These are phyloP conservation scores for Termitomyces sp. DNA, from an alignment of 1,284 basidiomycete genomes.

Conservation along the genomic window DNA sequence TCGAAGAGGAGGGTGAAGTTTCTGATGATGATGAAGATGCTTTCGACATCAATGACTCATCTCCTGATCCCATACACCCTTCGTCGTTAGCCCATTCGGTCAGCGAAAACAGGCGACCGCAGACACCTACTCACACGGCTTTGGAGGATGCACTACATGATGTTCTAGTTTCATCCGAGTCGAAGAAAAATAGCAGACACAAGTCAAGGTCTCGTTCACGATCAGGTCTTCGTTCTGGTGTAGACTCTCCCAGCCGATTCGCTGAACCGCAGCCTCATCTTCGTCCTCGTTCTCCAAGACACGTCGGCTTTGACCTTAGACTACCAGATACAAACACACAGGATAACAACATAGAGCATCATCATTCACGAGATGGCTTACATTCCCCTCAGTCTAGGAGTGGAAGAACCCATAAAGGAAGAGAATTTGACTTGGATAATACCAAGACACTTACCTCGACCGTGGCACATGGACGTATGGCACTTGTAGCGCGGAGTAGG, in stretches of 20 bases:
- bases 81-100: constrained; percentile 8
- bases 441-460: constrained; percentile 57
- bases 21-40: constrained; percentile 53
- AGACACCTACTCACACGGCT: constrained; percentile 17
- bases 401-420: constrained; percentile 45
- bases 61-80: constrained; percentile 41
- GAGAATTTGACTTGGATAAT: constrained; percentile 48
- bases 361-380: constrained; percentile 31
- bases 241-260: constrained; percentile 76
- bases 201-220: constrained; percentile 39
- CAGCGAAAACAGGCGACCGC: constrained; percentile 18
- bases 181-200: constrained; percentile 26
- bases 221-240: constrained; percentile 48
- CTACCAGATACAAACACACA: constrained; percentile 28
- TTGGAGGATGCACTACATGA: constrained; percentile 18
- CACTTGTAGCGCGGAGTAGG: constrained; percentile 30
- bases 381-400: constrained; percentile 42
- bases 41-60: constrained; percentile 89
- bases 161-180: constrained; percentile 26
- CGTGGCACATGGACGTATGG: constrained; percentile 31
- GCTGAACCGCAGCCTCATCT: constrained; percentile 60
- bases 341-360: constrained; percentile 20
- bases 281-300: constrained; percentile 46
- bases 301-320: constrained; percentile 43
- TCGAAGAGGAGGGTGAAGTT: constrained; percentile 47